phyloP scores from a whole-genome alignment of 345 rosid genomes.

The Dipteronia sinensis region DNA sequence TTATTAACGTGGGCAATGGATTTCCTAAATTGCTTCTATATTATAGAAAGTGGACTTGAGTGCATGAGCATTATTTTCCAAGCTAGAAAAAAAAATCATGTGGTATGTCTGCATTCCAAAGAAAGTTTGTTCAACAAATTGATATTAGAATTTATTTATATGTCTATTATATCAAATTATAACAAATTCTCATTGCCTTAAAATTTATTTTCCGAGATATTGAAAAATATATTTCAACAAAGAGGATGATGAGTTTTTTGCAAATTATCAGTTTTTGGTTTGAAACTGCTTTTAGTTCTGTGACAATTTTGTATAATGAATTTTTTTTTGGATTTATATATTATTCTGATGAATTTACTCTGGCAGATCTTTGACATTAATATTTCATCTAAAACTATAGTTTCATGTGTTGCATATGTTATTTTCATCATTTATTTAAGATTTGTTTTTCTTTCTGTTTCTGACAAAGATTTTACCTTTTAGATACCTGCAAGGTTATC shows the following conservation, averaged over 20 bases:
- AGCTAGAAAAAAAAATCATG: not conserved
- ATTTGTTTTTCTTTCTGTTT: not conserved
- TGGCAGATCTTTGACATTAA: slow-evolving; percentile 3
- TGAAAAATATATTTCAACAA: not conserved
- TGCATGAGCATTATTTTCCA: not conserved
- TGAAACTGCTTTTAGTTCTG: not conserved
- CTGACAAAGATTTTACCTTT: slow-evolving; percentile 19
- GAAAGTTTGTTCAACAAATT: not conserved
- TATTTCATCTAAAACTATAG: not conserved
- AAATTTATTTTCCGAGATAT: not conserved
- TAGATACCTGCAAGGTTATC: not conserved
- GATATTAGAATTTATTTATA: not conserved
- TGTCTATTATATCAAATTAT: not conserved
- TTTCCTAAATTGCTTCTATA: not conserved
- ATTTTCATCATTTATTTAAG: not conserved
- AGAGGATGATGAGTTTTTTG: not conserved
- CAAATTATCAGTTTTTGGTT: not conserved
- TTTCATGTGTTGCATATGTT: not conserved
- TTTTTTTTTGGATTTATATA: not conserved
- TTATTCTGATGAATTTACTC: not conserved
- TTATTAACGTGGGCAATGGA: not conserved
- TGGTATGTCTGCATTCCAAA: not conserved
- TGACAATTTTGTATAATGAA: not conserved
- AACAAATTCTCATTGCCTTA: not conserved
- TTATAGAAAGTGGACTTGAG: not conserved